Conservation (phyloP, 2,329 filamentous ascomycete species). For the Fusarium phyllophilum region DNA sequence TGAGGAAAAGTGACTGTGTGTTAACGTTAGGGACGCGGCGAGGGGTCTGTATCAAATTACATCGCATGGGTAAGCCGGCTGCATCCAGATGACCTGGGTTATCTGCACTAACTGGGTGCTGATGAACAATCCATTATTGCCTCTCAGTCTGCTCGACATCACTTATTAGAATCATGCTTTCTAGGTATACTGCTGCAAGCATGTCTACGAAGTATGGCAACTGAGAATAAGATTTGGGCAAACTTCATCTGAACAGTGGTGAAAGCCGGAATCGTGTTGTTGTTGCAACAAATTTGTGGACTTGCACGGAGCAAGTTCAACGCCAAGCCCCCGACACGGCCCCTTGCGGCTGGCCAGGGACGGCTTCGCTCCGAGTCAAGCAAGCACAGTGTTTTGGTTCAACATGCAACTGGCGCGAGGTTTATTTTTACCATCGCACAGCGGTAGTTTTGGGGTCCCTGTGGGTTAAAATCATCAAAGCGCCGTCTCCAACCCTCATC, state of each 20-base stretch:
- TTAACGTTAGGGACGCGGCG: slow-evolving; percentile 27
- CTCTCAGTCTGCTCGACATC: not conserved
- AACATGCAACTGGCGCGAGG: slow-evolving; percentile 30
- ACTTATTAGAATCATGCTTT: not conserved
- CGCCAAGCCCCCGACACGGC: slow-evolving; percentile 25
- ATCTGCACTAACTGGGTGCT: not conserved
- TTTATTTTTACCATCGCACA: slow-evolving; percentile 44
- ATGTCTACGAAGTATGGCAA: slow-evolving; percentile 7
- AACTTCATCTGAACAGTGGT: not conserved
- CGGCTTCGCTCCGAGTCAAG: slow-evolving; percentile 40
- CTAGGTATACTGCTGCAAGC: not conserved
- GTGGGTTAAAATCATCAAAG: slow-evolving; percentile 36
- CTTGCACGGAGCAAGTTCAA: not conserved
- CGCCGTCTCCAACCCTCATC: slow-evolving; percentile 31
- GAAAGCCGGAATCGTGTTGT: slow-evolving; percentile 19
- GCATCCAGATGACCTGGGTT: slow-evolving; percentile 35
- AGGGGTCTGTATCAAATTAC: slow-evolving; percentile 35
- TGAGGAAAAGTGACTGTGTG: slow-evolving; percentile 6
- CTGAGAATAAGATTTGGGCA: slow-evolving; percentile 8
- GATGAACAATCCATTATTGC: not conserved
- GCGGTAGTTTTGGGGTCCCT: slow-evolving; percentile 30
- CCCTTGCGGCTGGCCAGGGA: slow-evolving; percentile 40
- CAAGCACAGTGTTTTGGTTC: slow-evolving; percentile 32
- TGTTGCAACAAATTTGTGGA: slow-evolving; percentile 16
- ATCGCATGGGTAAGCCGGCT: slow-evolving; percentile 35